Evolutionary conservation across 306 rosid species (phyloP).

Genomic region (Corylus heterophylla): DNA sequence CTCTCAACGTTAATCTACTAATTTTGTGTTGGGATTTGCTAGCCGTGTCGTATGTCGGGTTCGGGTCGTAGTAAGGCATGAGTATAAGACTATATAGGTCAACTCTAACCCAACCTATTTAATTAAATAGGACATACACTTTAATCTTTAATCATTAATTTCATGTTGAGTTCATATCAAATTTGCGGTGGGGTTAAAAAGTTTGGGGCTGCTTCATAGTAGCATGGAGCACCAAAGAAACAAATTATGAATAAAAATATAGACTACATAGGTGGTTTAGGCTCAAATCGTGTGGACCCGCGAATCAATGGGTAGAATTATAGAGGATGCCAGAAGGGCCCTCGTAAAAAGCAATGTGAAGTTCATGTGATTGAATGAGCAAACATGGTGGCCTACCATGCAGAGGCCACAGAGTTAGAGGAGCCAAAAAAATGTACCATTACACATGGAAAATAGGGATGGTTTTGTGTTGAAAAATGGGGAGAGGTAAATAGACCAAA

Average conservation of each 20-base stretch:
- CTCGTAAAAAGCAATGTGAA: conserved; percentile 26
- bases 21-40: no score
- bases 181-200: no score
- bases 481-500: conserved; percentile 15
- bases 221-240: background rate
- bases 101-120: no score
- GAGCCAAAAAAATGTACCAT: conserved; percentile 7
- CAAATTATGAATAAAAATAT: background rate
- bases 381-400: conserved; percentile 35
- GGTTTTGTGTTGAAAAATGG: background rate
- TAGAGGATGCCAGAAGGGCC: background rate
- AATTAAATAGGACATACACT: no score
- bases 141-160: no score
- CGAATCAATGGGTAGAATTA: conserved; percentile 16
- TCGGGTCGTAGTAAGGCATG: no score
- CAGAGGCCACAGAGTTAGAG: background rate
- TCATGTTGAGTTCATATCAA: no score
- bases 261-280: background rate
- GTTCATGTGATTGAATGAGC: conserved; percentile 23
- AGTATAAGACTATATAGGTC: no score
- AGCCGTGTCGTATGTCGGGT: no score
- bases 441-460: conserved; percentile 14
- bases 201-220: no score
- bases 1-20: no score
- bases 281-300: conserved; percentile 27